Percentiles rank a stretch among this genome's conserved stretches.
phyloP scores from a whole-genome alignment of 2,329 filamentous ascomycete genomes.

The Colletotrichum phormii region DNA sequence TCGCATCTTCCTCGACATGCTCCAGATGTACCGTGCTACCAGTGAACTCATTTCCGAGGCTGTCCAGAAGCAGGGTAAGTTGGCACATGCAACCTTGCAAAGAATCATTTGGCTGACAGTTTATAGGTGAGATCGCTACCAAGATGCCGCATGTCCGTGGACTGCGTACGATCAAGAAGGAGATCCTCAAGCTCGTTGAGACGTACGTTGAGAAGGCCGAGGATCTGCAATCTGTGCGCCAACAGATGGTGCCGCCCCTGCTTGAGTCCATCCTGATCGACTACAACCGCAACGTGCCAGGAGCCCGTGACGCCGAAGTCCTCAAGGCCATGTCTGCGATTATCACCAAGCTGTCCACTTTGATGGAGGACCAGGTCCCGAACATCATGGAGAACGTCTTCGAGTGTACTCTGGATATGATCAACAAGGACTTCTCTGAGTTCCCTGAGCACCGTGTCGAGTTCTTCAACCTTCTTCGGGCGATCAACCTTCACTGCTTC shows the following conservation, averaged over 20 bases:
- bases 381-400: constrained; percentile 99
- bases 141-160: constrained; percentile 98
- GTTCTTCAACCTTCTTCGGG: constrained; percentile 96
- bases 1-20: constrained; percentile 97
- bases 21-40: constrained; percentile 99
- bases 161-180: constrained; percentile 97
- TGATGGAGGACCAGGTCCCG: constrained; percentile 99
- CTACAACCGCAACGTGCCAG: constrained; percentile 96
- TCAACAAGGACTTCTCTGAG: constrained; percentile 99
- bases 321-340: constrained; percentile 98
- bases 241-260: constrained; percentile 94
- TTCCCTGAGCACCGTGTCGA: constrained; percentile 99
- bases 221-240: constrained; percentile 91
- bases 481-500: constrained; percentile 98
- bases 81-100: neutral
- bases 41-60: constrained; percentile 95
- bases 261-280: constrained; percentile 94
- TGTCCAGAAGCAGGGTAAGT: constrained; percentile 57
- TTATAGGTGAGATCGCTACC: constrained; percentile 86
- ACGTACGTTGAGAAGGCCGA: constrained; percentile 98
- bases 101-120: neutral
- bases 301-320: constrained; percentile 95
- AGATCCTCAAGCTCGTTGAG: constrained; percentile 97
- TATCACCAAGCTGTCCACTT: constrained; percentile 91
- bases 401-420: constrained; percentile 98